Base-by-base conservation (phyloP, 2,329 filamentous ascomycete species). In the Fusarium hainanense region DNA sequence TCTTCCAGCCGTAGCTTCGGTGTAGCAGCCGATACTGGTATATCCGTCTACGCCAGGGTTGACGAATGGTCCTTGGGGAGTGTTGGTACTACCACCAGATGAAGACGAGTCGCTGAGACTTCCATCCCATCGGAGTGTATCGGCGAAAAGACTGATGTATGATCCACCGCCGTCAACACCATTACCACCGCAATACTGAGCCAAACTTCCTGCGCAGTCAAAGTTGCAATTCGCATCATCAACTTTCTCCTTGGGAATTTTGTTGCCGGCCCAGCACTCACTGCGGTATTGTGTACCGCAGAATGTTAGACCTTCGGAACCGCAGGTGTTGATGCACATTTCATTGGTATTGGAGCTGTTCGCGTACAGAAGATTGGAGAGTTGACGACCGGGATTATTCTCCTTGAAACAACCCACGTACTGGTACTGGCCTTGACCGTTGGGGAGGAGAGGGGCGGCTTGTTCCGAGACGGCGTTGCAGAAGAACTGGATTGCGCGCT, bases 371-470 rank as follows among this genome's bases (percentile, higher is more conserved):
- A 82, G 80, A 5, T 65, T 77, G 3, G 81, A 72, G 3, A 89
- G 78, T 70, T 88, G 86, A 13, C 86, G 82, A 14, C 81, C 82
- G 0, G 86, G 86, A 46, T 86, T 88, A 63, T 86, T 87, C 68
- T 89, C 87, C 49, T 82, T 81, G 77, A 80, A 88, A 75, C 87
- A 89, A 6, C 87, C 87, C 3, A 81, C 69, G 59, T 89, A 89
- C 13, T 82, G 80, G 68, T 85, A 88, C n/a, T 79, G 75, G 9
- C 83, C 84, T 1, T 81, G 78, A 0, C 84, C 84, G 23, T 82
- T 79, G 2, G 68, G 47, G 8, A 82, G 60, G 51, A 86, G 73
- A 4, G 86, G 86, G 1, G 85, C 80, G 0, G 85, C 83, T 73
- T 89, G 87, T 56, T 87, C 83, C 0, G 85, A 70, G 1, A 87